phyloP scores from a whole-genome alignment of 108 stramenopile genomes.

The Fragilaria crotonensis region DNA sequence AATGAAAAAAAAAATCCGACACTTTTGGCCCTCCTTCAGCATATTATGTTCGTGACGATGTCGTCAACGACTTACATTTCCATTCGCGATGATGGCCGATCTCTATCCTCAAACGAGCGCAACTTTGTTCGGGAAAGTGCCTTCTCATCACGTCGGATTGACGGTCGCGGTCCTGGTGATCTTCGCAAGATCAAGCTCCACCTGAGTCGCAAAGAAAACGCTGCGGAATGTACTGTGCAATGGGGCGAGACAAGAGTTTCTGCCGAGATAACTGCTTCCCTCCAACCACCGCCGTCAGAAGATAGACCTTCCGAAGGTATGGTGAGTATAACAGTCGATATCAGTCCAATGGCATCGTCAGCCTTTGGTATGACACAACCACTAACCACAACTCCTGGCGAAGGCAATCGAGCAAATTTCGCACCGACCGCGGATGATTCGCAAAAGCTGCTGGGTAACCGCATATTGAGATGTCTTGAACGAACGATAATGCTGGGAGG shows the following conservation, averaged over 20 bases:
- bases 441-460: conserved; percentile 51
- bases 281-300: conserved; percentile 70
- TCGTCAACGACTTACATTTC: conserved; percentile 19
- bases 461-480: conserved; percentile 65
- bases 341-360: conserved; percentile 78
- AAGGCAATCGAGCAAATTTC: conserved; percentile 17
- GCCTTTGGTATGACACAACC: conserved; percentile 54
- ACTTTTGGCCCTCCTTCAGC: no score
- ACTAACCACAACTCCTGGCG: conserved; percentile 39
- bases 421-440: conserved; percentile 24
- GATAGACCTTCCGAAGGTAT: conserved; percentile 89
- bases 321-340: conserved; percentile 74
- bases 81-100: conserved; percentile 49
- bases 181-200: conserved; percentile 59
- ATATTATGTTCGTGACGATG: no score
- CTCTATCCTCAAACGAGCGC: conserved; percentile 61
- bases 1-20: no score
- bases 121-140: conserved; percentile 61
- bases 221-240: conserved; percentile 66
- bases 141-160: conserved; percentile 29
- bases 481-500: conserved; percentile 64
- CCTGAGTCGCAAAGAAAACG: conserved; percentile 58
- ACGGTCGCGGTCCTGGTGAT: conserved; percentile 58
- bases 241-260: conserved; percentile 61
- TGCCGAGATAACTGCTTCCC: conserved; percentile 37